Conservation (phyloP, 176 grass and related monocot genomes). For the Oryza coarctata region DNA sequence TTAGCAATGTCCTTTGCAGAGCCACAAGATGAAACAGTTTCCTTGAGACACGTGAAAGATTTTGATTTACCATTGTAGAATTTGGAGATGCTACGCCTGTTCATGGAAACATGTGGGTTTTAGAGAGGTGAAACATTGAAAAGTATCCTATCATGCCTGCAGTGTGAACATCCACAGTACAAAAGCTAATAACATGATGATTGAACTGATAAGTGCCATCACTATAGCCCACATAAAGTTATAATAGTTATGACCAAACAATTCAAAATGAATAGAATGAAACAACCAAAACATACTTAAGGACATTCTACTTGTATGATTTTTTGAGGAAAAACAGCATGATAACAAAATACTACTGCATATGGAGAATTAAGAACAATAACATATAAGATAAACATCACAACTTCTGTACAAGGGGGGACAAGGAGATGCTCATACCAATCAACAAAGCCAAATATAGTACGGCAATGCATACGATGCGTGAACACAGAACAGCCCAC, state of each 20-base stretch:
- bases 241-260: neutral
- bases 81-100: slow-evolving; percentile 65
- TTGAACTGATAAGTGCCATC: neutral
- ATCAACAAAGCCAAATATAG: neutral
- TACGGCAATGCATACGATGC: neutral
- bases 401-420: neutral
- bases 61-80: slow-evolving; percentile 82
- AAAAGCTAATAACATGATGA: slow-evolving; percentile 5
- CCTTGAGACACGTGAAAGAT: slow-evolving; percentile 60
- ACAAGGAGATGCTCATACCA: neutral
- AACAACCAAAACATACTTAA: neutral
- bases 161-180: neutral
- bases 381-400: neutral
- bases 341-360: neutral
- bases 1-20: slow-evolving; percentile 65
- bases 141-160: neutral
- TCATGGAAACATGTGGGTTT: neutral
- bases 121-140: neutral
- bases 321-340: neutral
- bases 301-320: neutral
- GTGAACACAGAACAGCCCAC: neutral
- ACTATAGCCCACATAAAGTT: neutral
- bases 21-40: slow-evolving; percentile 44
- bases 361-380: neutral
- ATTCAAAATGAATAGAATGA: neutral